Conservation (phyloP, 2,329 filamentous ascomycete species). For the Beauveria medogensis region DNA sequence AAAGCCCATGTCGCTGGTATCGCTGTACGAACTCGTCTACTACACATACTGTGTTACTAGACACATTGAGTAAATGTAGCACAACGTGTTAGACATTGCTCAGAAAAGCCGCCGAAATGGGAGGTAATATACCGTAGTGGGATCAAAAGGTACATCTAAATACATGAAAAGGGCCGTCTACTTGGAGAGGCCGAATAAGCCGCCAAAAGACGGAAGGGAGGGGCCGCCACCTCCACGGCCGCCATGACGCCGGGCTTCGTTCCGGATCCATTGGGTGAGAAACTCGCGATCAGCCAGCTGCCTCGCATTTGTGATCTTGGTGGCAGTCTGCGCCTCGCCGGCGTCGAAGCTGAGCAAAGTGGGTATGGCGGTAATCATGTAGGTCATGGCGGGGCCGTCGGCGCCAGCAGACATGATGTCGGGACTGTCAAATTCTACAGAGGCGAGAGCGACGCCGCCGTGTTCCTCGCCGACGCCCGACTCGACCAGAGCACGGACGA, state of each 20-base stretch:
- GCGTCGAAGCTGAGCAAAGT: constrained; percentile 51
- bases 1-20: too few species aligned
- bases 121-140: too few species aligned
- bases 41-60: too few species aligned
- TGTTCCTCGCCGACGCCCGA: constrained; percentile 45
- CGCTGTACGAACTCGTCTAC: too few species aligned
- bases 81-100: too few species aligned
- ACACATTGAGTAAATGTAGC: too few species aligned
- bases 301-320: constrained; percentile 41
- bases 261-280: constrained; percentile 45
- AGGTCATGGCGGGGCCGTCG: constrained; percentile 38
- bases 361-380: constrained; percentile 51
- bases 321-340: constrained; percentile 41
- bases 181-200: constrained; percentile 30
- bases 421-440: constrained; percentile 49
- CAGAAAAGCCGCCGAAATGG: too few species aligned
- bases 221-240: constrained; percentile 36
- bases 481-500: constrained; percentile 40
- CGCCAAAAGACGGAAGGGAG: constrained; percentile 28
- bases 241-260: constrained; percentile 40
- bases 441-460: constrained; percentile 46
- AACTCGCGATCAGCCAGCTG: constrained; percentile 41
- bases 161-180: background rate
- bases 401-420: constrained; percentile 40
- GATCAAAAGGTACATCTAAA: too few species aligned